phyloP scores from a whole-genome alignment of 192 early-diverging fungal species.

The Obelidium mucronatum region DNA sequence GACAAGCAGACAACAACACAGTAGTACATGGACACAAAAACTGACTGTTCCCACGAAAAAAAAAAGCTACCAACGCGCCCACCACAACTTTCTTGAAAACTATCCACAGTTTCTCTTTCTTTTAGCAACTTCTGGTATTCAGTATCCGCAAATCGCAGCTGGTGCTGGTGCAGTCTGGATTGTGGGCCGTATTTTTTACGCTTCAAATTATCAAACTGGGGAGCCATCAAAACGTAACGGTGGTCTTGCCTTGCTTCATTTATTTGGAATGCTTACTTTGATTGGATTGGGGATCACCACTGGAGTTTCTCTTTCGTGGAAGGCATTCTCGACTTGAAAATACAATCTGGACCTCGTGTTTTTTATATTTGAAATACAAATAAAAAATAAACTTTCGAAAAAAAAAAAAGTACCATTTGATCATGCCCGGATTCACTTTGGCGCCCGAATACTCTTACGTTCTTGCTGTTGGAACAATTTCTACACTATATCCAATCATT shows the following conservation, averaged over 20 bases:
- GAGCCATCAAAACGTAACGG: conserved; percentile 62
- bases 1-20: neutral
- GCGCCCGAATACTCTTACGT: conserved; percentile 24
- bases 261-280: conserved; percentile 12
- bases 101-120: conserved; percentile 63
- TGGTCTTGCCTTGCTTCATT: conserved; percentile 40
- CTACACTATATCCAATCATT: conserved; percentile 42
- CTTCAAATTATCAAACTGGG: conserved; percentile 62
- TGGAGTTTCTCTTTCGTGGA: neutral
- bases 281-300: neutral
- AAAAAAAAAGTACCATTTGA: too few relatives aligned
- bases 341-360: too few relatives aligned
- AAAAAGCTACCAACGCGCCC: conserved; percentile 53
- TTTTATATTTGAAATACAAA: too few relatives aligned
- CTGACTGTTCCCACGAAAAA: too few relatives aligned
- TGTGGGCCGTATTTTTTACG: conserved; percentile 59
- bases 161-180: conserved; percentile 62
- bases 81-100: conserved; percentile 74
- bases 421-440: too few relatives aligned
- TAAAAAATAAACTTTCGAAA: too few relatives aligned
- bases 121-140: conserved; percentile 59
- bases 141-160: conserved; percentile 62
- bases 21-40: too few relatives aligned
- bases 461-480: conserved; percentile 31
- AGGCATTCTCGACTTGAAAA: neutral